These are phyloP conservation scores for Glycine latifolia DNA, from an alignment of 306 rosid genomes.

Conservation along the genomic window DNA sequence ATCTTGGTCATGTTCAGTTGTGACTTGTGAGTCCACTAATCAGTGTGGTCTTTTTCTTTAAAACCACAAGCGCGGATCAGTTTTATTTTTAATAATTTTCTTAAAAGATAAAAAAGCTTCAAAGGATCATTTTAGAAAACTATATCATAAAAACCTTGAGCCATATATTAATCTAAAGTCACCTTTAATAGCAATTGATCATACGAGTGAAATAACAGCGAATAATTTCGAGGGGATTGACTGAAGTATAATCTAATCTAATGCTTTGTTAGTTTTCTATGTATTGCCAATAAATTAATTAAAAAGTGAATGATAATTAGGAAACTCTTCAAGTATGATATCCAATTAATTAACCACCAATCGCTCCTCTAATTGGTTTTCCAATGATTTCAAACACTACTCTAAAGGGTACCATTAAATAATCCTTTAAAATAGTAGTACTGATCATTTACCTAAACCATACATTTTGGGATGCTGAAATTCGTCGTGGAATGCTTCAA, in stretches of 20 bases:
- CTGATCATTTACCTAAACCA: slow-evolving; percentile 32
- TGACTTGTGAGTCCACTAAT: background rate
- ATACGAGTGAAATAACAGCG: background rate
- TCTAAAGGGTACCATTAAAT: background rate
- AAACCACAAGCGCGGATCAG: background rate
- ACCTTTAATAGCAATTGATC: background rate
- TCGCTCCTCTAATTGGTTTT: slow-evolving; percentile 41
- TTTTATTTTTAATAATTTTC: background rate
- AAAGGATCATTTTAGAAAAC: background rate
- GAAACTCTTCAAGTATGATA: background rate
- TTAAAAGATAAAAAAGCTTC: background rate
- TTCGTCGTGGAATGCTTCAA: slow-evolving; percentile 15
- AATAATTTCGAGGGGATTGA: background rate
- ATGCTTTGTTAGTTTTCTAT: background rate
- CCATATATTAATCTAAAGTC: background rate
- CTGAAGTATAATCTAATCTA: background rate
- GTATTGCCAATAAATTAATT: background rate
- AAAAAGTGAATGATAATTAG: background rate
- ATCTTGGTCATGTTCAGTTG: background rate
- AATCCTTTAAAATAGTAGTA: background rate
- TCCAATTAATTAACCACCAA: background rate
- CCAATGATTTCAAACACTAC: slow-evolving; percentile 9
- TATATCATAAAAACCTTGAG: background rate
- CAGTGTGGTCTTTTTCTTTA: background rate
- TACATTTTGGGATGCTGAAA: slow-evolving; percentile 32